Evolutionary conservation across 768 basidiomycete species (phyloP).

Genomic region (Asterophora parasitica): DNA sequence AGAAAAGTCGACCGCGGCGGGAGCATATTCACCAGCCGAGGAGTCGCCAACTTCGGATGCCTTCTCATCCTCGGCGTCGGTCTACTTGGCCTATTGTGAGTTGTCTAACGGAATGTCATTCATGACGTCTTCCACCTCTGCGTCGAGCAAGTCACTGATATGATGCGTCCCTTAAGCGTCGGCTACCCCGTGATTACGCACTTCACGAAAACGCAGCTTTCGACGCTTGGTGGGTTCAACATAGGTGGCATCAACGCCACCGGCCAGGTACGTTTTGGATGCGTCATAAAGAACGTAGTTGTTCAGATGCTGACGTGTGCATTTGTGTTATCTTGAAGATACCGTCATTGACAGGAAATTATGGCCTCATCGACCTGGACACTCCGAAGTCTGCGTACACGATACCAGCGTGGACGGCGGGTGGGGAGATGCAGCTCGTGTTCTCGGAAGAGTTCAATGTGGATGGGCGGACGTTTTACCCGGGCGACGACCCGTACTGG

Average conservation of each 20-base stretch:
- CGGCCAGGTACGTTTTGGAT: constrained; percentile 41
- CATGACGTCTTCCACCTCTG: background rate
- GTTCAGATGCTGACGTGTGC: background rate
- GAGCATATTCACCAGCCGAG: constrained; percentile 45
- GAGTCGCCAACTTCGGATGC: constrained; percentile 60
- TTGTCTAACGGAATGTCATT: background rate
- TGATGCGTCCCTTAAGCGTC: constrained; percentile 21
- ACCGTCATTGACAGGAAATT: constrained; percentile 51
- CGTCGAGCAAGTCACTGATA: background rate
- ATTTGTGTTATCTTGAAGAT: constrained; percentile 33
- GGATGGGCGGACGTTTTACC: constrained; percentile 71
- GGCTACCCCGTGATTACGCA: constrained; percentile 35
- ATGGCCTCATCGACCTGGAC: constrained; percentile 51
- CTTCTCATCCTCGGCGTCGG: constrained; percentile 43
- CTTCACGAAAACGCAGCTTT: constrained; percentile 19
- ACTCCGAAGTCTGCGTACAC: constrained; percentile 53
- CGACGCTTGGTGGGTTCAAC: constrained; percentile 31
- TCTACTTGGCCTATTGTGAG: constrained; percentile 60
- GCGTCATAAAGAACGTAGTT: background rate
- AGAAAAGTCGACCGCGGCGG: constrained; percentile 16
- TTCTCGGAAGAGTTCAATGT: constrained; percentile 79
- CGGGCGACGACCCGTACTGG: constrained; percentile 84
- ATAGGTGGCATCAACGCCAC: constrained; percentile 55
- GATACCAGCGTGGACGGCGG: constrained; percentile 53
- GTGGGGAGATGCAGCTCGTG: constrained; percentile 48